Conservation (phyloP, 1,284 basidiomycete species). For the Cerrena zonata region DNA sequence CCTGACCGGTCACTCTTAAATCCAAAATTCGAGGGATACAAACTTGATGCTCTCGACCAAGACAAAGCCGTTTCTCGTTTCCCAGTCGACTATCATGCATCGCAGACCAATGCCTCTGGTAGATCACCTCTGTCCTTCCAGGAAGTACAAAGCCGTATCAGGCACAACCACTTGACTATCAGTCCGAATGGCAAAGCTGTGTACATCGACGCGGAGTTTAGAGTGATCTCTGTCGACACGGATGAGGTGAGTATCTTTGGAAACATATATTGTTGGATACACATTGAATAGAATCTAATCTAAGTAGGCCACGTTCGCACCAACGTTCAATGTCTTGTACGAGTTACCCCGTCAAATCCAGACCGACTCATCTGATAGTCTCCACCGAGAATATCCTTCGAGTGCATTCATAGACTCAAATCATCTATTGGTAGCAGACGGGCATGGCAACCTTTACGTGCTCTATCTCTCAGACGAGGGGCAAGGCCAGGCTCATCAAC, state of each 20-base stretch:
- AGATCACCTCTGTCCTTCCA: slow-evolving; percentile 62
- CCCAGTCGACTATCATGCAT: slow-evolving; percentile 44
- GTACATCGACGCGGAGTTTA: slow-evolving; percentile 69
- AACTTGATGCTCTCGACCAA: slow-evolving; percentile 55
- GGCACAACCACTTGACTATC: slow-evolving; percentile 75
- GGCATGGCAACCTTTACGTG: slow-evolving; percentile 65
- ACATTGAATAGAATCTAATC: slow-evolving; percentile 9
- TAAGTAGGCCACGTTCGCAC: slow-evolving; percentile 46
- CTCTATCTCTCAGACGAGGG: slow-evolving; percentile 35
- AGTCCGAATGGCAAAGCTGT: slow-evolving; percentile 43
- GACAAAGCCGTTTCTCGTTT: slow-evolving; percentile 49
- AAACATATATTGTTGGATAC: neutral
- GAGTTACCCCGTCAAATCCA: slow-evolving; percentile 52
- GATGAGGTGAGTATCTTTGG: slow-evolving; percentile 41
- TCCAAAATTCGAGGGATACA: slow-evolving; percentile 81
- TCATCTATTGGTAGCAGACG: slow-evolving; percentile 64
- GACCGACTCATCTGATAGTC: slow-evolving; percentile 28
- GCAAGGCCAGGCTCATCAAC: slow-evolving; percentile 43
- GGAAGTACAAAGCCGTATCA: slow-evolving; percentile 78
- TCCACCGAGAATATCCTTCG: slow-evolving; percentile 73
- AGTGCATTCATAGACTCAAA: slow-evolving; percentile 49
- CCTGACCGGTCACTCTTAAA: slow-evolving; percentile 55
- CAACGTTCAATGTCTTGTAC: slow-evolving; percentile 53
- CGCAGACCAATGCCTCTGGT: slow-evolving; percentile 59
- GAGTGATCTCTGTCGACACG: slow-evolving; percentile 58